phyloP scores from a whole-genome alignment of 768 basidiomycete species.

The Harrya chromipes region DNA sequence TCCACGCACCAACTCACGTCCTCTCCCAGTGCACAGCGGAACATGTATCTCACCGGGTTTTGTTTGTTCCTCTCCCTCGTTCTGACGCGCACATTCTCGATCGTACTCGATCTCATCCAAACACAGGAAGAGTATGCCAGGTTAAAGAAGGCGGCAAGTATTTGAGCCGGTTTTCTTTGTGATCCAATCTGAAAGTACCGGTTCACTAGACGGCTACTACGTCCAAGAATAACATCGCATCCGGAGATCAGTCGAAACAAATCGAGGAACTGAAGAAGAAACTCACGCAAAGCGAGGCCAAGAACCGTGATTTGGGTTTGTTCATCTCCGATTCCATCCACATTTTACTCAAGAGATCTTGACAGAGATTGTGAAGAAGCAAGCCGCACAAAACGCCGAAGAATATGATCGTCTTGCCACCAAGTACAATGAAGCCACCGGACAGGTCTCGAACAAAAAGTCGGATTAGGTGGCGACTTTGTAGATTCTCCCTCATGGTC shows the following conservation, averaged over 20 bases:
- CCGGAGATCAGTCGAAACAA: constrained; percentile 34
- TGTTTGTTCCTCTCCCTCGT: constrained; percentile 95
- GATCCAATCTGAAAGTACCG: background rate
- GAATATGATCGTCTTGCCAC: constrained; percentile 84
- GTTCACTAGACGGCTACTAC: constrained; percentile 32
- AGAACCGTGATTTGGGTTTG: constrained; percentile 64
- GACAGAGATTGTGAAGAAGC: constrained; percentile 76
- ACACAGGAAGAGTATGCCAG: constrained; percentile 85
- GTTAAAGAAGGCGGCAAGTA: constrained; percentile 59
- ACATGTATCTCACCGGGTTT: constrained; percentile 90
- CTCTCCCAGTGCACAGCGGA: constrained; percentile 68
- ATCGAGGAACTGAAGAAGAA: constrained; percentile 69
- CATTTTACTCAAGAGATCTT: background rate
- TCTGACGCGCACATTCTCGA: constrained; percentile 88
- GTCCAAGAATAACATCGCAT: constrained; percentile 28
- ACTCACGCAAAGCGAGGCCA: constrained; percentile 53
- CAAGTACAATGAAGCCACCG: constrained; percentile 70
- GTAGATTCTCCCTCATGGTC: background rate
- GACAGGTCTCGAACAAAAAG: constrained; percentile 59
- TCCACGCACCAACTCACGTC: background rate
- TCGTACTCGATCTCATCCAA: constrained; percentile 88
- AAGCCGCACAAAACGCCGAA: constrained; percentile 69
- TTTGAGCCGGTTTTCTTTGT: background rate
- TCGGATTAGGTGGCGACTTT: constrained; percentile 42
- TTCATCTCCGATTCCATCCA: constrained; percentile 7